Evolutionary conservation across 2,329 filamentous ascomycete species (phyloP).

Genomic region (Sarocladiaceae sp.): DNA sequence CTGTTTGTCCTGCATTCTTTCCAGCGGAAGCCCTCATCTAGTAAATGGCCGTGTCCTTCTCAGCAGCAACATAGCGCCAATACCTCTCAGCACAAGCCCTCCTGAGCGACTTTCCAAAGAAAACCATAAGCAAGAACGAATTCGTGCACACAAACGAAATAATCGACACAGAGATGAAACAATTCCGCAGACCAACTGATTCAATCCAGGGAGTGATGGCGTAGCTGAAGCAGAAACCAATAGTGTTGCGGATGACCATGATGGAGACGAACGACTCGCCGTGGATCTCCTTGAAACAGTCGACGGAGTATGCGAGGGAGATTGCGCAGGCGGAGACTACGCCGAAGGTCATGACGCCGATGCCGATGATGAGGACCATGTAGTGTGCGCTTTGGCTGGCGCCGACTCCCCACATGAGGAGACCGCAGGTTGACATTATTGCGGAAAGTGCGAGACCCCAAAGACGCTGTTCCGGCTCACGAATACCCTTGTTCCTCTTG

Average conservation of each 20-base stretch:
- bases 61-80: not conserved
- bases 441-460: conserved; percentile 32
- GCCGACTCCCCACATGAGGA: conserved; percentile 30
- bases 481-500: conserved; percentile 35
- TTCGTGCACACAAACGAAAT: not conserved
- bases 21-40: no score
- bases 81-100: not conserved
- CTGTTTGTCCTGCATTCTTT: no score
- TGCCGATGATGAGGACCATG: conserved; percentile 37
- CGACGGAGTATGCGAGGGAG: conserved; percentile 35
- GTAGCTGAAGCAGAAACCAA: conserved; percentile 30
- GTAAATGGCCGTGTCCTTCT: not conserved
- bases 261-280: conserved; percentile 34
- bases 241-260: conserved; percentile 34
- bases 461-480: conserved; percentile 36
- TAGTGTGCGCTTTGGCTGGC: conserved; percentile 34
- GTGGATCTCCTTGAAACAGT: conserved; percentile 35
- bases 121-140: not conserved
- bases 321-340: conserved; percentile 31
- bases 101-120: not conserved
- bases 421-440: conserved; percentile 16
- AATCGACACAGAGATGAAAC: conserved; percentile 20
- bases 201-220: conserved; percentile 29
- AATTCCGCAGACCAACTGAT: conserved; percentile 25
- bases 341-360: conserved; percentile 29